Percentiles rank a stretch among this genome's conserved stretches.
Evolutionary conservation across 768 basidiomycete genomes (phyloP).

Genomic region (Lactifluus subvellereus): DNA sequence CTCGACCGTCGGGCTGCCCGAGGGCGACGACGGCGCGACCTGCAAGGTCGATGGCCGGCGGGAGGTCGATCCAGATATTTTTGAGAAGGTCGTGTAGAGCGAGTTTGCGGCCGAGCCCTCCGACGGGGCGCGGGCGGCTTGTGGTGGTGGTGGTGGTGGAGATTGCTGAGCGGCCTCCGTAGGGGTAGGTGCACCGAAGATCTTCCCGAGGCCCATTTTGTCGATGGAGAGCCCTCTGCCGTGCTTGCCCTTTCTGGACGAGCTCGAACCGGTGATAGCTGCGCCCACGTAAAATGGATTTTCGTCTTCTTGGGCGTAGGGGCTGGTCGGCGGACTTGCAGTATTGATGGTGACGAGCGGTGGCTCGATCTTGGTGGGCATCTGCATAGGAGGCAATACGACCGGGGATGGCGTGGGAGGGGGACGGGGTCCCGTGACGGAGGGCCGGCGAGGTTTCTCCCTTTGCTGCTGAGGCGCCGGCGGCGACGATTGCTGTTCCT

Average conservation of each 20-base stretch:
- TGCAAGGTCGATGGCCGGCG: conserved; percentile 33
- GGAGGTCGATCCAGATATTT: conserved; percentile 21
- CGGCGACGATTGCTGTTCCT: not conserved
- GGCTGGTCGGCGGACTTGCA: conserved; percentile 30
- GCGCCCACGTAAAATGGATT: conserved; percentile 21
- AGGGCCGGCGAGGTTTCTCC: conserved; percentile 14
- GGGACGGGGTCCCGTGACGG: conserved; percentile 14
- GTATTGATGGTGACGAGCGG: conserved; percentile 33
- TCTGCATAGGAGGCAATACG: not conserved
- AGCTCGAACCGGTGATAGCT: conserved; percentile 30
- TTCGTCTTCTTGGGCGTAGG: conserved; percentile 24
- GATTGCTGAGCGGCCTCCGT: conserved; percentile 29
- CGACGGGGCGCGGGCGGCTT: conserved; percentile 38
- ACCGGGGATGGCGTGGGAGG: conserved; percentile 14
- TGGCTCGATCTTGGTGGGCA: conserved; percentile 22
- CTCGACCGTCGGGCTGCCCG: conserved; percentile 20
- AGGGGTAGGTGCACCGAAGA: conserved; percentile 46
- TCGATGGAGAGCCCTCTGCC: conserved; percentile 70
- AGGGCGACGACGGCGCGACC: conserved; percentile 26
- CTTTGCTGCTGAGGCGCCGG: conserved; percentile 10
- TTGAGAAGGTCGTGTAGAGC: conserved; percentile 27
- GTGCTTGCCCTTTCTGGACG: conserved; percentile 45
- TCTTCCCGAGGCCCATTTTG: conserved; percentile 72
- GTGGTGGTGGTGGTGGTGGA: conserved; percentile 26
- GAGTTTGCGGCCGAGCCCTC: conserved; percentile 27